Evolutionary conservation across 805 yeast species (phyloP).

Genomic region (Candida easanensis): DNA sequence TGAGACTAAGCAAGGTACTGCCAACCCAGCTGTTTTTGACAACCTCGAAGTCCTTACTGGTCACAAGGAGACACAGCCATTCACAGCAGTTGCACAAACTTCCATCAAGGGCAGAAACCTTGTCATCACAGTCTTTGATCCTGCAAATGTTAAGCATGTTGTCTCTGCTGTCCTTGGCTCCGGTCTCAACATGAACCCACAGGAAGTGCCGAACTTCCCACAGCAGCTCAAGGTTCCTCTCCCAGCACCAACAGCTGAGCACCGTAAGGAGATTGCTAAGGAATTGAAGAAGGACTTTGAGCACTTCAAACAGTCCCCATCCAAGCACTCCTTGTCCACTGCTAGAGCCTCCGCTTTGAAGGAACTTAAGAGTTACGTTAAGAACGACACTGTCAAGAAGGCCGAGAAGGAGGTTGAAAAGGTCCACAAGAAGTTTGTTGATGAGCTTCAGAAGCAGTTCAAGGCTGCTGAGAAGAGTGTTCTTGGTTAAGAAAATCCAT

Average conservation of each 20-base stretch:
- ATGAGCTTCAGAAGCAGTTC: conserved; percentile 52
- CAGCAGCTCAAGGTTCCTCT: conserved; percentile 71
- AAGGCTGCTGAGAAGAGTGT: conserved; percentile 53
- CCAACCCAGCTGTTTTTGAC: conserved; percentile 67
- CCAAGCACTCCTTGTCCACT: conserved; percentile 48
- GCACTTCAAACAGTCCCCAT: conserved; percentile 49
- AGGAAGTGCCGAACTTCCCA: conserved; percentile 65
- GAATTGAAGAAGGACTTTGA: conserved; percentile 67
- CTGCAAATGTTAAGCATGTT: conserved; percentile 64
- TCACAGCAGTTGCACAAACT: conserved; percentile 69
- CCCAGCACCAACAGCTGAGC: conserved; percentile 72
- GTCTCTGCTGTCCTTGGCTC: conserved; percentile 69
- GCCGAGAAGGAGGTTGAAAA: conserved; percentile 63
- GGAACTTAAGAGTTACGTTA: conserved; percentile 45
- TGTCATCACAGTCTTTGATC: conserved; percentile 86
- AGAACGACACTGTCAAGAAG: conserved; percentile 55
- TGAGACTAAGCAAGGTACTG: conserved; percentile 66
- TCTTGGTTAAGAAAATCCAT: conserved; percentile 15
- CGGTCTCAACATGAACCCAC: conserved; percentile 76
- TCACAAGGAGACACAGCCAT: conserved; percentile 43
- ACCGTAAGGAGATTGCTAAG: conserved; percentile 52
- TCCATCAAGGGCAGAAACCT: conserved; percentile 63
- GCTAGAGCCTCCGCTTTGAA: conserved; percentile 59
- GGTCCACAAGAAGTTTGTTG: conserved; percentile 61
- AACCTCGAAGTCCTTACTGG: conserved; percentile 48